These are phyloP conservation scores for Ambrosia hybrid DNA, from an alignment of 140 eudicot genomes.

Conservation along the genomic window DNA sequence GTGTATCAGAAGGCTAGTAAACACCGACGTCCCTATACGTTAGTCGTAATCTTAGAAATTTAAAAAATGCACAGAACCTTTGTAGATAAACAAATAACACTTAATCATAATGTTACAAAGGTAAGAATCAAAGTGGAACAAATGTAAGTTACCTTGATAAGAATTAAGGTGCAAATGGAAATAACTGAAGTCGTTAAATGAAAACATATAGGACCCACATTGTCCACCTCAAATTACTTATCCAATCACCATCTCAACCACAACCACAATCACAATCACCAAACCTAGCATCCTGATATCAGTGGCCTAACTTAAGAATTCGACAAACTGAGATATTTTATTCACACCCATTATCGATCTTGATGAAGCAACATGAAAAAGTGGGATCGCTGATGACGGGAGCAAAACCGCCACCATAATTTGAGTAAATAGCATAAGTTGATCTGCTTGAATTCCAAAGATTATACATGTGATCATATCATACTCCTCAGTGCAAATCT, in stretches of 20 bases:
- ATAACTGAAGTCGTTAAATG: slow-evolving; percentile 45
- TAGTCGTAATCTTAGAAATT: too few species aligned
- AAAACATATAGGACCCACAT: slow-evolving; percentile 43
- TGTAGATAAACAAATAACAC: too few species aligned
- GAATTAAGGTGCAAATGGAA: too few species aligned
- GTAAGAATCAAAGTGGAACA: too few species aligned
- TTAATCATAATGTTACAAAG: too few species aligned
- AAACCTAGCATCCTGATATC: slow-evolving; percentile 70
- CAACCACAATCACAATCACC: slow-evolving; percentile 53
- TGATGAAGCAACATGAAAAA: slow-evolving; percentile 76
- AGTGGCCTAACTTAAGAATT: slow-evolving; percentile 50
- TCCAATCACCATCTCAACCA: slow-evolving; percentile 74
- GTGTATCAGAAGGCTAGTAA: too few species aligned
- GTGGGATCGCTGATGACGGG: slow-evolving; percentile 88
- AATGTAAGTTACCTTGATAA: too few species aligned
- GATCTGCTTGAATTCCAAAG: slow-evolving; percentile 84
- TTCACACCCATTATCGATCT: slow-evolving; percentile 70
- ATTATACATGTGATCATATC: slow-evolving; percentile 64
- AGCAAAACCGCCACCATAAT: slow-evolving; percentile 75
- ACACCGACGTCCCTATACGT: too few species aligned
- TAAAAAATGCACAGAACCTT: too few species aligned
- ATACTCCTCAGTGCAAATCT: slow-evolving; percentile 87
- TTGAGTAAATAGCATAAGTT: slow-evolving; percentile 67
- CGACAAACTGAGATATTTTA: slow-evolving; percentile 56
- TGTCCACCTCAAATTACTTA: slow-evolving; percentile 67